Evolutionary conservation across 2,329 filamentous ascomycete genomes (phyloP), one percentile per base, ranked within the genome.

Genomic region (Mycosphaerelloides madeirae): DNA sequence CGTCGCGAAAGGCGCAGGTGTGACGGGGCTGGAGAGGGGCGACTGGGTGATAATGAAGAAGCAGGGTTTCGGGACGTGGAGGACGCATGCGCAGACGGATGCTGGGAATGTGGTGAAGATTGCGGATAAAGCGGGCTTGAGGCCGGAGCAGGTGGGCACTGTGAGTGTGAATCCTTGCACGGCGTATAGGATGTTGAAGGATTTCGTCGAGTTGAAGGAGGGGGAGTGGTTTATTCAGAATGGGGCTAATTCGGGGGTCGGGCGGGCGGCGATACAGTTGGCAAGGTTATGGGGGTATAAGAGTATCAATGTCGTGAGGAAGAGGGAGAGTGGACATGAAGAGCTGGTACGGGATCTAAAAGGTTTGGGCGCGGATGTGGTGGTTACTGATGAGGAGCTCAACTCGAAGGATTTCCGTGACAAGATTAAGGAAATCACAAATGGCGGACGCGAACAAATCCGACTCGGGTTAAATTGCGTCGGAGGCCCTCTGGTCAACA

Each of bases 161-260:
- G 86, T 95, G 29, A 84, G 80, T 52, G 86, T 98, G 32, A 98
- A 98, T 66, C 93, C 93, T 1, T 90, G 87, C 66, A 95, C 89
- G 1, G 93, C 93, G 2, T 97, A 95, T 69, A 81, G 90, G 43
- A 94, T 98, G 83, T 77, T 98, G 46, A 81, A 82, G 44, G 86
- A 91, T 63, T 96, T 91, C 61, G 81, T 75, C 55, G 63, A 72
- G 3, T 67, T 83, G 61, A 63, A 76, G 43, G 78, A 81, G n/a
- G 86, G 90, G 43, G 84, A 94, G 44, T 98, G 91, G 90, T 87
- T 96, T 63, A 82, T 98, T 36, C 93, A 98, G 69, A 98, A 98
- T 65, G 93, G 91, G 6, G 93, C 91, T 31, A 98, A 98, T 68
- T 88, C 83, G 32, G 93, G 89, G 9, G 93, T 98, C 13, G 93